phyloP scores from a whole-genome alignment of 2,329 filamentous ascomycete species.

The Hymenoscyphus linearis region DNA sequence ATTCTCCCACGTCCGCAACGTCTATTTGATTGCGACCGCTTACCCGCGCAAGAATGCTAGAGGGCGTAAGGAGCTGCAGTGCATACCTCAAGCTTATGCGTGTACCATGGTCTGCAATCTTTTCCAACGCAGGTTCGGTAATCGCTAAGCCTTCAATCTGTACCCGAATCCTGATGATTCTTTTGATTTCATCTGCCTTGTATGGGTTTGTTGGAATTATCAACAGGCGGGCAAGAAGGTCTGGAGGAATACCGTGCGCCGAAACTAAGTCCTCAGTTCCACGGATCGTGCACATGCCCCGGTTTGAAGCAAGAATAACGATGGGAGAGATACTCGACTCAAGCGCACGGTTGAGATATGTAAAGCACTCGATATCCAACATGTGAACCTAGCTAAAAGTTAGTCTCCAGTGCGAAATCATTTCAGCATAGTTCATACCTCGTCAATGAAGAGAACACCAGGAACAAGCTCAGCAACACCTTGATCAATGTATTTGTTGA shows the following conservation, averaged over 20 bases:
- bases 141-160: conserved; percentile 76
- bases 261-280: conserved; percentile 77
- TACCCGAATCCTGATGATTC: conserved; percentile 80
- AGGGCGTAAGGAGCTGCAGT: conserved; percentile 67
- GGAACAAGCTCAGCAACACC: conserved; percentile 97
- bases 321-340: conserved; percentile 94
- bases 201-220: conserved; percentile 95
- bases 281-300: conserved; percentile 87
- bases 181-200: conserved; percentile 81
- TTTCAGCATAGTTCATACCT: conserved; percentile 53
- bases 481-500: conserved; percentile 98
- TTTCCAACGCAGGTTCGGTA: conserved; percentile 77
- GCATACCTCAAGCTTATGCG: conserved; percentile 89
- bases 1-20: conserved; percentile 71
- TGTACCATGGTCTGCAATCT: conserved; percentile 80
- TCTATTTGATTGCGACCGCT: conserved; percentile 74
- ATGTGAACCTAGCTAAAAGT: conserved; percentile 72
- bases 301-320: conserved; percentile 94
- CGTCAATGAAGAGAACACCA: conserved; percentile 96
- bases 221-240: conserved; percentile 87
- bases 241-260: conserved; percentile 88
- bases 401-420: neutral
- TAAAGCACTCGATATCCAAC: conserved; percentile 99
- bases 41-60: conserved; percentile 80
- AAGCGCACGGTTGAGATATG: conserved; percentile 96